Conservation (phyloP, 1,284 basidiomycete genomes). For the Sphaerobolus stellatus region DNA sequence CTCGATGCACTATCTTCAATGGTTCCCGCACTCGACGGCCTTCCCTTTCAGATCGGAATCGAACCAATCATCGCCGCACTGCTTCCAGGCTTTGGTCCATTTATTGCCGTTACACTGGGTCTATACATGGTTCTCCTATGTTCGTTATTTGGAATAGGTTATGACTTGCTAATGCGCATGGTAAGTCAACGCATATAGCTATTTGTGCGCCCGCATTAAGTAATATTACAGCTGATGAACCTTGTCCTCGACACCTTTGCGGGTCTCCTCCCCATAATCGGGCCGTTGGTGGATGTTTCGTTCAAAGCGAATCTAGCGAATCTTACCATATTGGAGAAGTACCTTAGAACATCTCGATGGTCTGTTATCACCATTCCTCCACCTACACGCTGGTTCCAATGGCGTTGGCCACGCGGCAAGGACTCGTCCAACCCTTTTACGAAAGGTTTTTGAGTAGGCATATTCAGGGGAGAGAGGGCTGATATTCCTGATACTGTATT, state of each 20-base stretch:
- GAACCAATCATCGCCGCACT: slow-evolving; percentile 14
- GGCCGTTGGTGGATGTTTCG: slow-evolving; percentile 7
- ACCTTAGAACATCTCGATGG: slow-evolving; percentile 6
- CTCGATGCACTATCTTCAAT: slow-evolving; percentile 14
- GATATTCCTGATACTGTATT: too few species aligned
- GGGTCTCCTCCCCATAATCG: slow-evolving; percentile 12
- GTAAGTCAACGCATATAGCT: background rate
- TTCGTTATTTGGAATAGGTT: slow-evolving; percentile 9
- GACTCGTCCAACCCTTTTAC: too few species aligned
- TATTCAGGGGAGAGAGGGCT: too few species aligned
- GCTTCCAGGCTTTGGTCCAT: slow-evolving; percentile 11
- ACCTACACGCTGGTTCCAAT: slow-evolving; percentile 10
- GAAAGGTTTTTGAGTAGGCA: too few species aligned
- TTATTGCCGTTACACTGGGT: slow-evolving; percentile 9
- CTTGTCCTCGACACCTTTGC: slow-evolving; percentile 11
- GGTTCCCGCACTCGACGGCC: slow-evolving; percentile 7
- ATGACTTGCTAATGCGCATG: slow-evolving; percentile 5
- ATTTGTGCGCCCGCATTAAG: background rate
- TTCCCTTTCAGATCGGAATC: slow-evolving; percentile 14
- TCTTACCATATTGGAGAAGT: slow-evolving; percentile 13
- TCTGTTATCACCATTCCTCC: slow-evolving; percentile 9
- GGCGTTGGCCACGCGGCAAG: background rate
- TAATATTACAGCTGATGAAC: slow-evolving; percentile 8
- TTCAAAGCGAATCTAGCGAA: slow-evolving; percentile 16
- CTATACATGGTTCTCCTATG: slow-evolving; percentile 14